Evolutionary conservation across 441 rosid genomes (phyloP), one percentile per base, ranked within the genome.

Genomic region (Flueggea neowawraea): DNA sequence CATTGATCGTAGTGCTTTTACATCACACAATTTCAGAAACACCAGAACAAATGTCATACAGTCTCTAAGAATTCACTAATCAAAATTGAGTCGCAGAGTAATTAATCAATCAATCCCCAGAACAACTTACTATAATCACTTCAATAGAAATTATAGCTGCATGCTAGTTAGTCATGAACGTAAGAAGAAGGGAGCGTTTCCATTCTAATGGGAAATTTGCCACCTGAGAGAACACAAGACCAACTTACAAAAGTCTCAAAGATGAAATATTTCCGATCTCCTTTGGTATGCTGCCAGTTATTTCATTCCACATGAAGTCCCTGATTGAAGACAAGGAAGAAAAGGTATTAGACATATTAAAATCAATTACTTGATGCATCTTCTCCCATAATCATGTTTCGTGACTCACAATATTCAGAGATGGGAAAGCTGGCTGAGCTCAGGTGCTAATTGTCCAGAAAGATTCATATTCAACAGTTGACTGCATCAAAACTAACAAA

Each of bases 301-400:
- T 59, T 17, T 75, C 73, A 78, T 91, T 91, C 99, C 99, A 94
- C 97, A 91, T 94, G 80, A 91, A 87, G 78, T 87, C 86, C 80
- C 97, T 90, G 60, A 52, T 47, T 45, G 56, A 44, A 67, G 54
- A 54, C 17, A 66, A 64, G n/a, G 12, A 33, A 71, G 71, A 17
- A 43, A 62, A 57, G 55, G 66, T 55, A 61, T 65, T 56, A 73
- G 49, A 58, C 50, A 61, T 58, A 33, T 16, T 57, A 41, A 71
- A 65, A 63, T 44, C 58, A 52, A 44, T 52, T 56, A 15, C 12
- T 36, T 36, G 7, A 36, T 8, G 41, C 4, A 36, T 36, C 3
- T 36, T 36, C 6, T 36, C 9, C 28, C 41, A 36, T 36, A 5
- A 8, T 36, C 6, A 8, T 8, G 55, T 22, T 52, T 58, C 31